Conservation (phyloP, 169 alveolate genomes). For the Plasmodium reichenowi region DNA sequence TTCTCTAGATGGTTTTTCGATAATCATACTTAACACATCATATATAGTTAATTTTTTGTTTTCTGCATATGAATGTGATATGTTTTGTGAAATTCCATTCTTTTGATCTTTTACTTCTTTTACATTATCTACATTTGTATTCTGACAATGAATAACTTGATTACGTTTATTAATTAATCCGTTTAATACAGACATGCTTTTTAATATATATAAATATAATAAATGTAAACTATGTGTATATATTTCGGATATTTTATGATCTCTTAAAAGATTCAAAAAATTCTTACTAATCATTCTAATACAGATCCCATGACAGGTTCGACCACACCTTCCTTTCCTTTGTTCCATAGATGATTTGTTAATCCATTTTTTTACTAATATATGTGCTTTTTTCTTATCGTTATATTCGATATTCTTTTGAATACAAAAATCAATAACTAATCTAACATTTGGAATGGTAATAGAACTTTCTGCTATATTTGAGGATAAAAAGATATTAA, state of each 20-base stretch:
- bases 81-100: background rate
- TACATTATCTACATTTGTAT: background rate
- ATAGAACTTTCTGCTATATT: conserved; percentile 59
- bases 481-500: conserved; percentile 22
- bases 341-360: conserved; percentile 65
- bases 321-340: conserved; percentile 54
- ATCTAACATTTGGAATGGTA: conserved; percentile 51
- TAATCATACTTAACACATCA: conserved; percentile 42
- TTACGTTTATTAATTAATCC: conserved; percentile 1
- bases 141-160: background rate
- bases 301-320: conserved; percentile 65
- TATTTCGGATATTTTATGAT: conserved; percentile 37
- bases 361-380: conserved; percentile 33
- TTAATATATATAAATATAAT: conserved; percentile 26
- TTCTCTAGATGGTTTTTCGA: conserved; percentile 32
- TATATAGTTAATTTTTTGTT: conserved; percentile 1
- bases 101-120: background rate
- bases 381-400: conserved; percentile 28
- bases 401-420: conserved; percentile 49
- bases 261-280: conserved; percentile 22
- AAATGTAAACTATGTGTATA: conserved; percentile 53
- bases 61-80: background rate
- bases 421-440: conserved; percentile 51
- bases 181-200: conserved; percentile 38
- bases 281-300: conserved; percentile 56